Conservation (phyloP, 1,284 basidiomycete genomes). For the Naganishia albida region DNA sequence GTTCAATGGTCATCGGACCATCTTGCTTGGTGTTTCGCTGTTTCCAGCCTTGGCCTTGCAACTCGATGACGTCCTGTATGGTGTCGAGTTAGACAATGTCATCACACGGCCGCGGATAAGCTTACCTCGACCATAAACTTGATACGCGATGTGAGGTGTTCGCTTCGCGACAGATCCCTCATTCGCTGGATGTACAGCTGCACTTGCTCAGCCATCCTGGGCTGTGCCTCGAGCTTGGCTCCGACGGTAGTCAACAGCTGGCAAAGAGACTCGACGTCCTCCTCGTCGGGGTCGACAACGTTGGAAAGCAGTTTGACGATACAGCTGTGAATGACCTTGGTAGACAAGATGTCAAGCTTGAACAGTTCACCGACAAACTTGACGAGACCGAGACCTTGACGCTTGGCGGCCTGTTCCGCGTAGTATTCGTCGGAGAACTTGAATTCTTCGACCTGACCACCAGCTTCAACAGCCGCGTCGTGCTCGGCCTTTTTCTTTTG, state of each 20-base stretch:
- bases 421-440: slow-evolving; percentile 97
- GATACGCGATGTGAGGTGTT: slow-evolving; percentile 79
- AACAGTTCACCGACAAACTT: slow-evolving; percentile 97
- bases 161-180: slow-evolving; percentile 73
- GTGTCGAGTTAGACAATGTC: slow-evolving; percentile 29
- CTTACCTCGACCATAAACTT: slow-evolving; percentile 90
- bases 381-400: slow-evolving; percentile 92
- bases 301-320: slow-evolving; percentile 91
- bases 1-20: slow-evolving; percentile 84
- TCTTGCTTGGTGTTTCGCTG: slow-evolving; percentile 67
- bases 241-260: slow-evolving; percentile 90
- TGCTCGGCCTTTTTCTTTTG: slow-evolving; percentile 59
- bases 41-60: slow-evolving; percentile 80
- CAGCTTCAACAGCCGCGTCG: slow-evolving; percentile 53
- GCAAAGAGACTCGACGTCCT: slow-evolving; percentile 95
- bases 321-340: slow-evolving; percentile 94
- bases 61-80: slow-evolving; percentile 78
- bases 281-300: slow-evolving; percentile 91
- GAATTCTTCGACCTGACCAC: slow-evolving; percentile 56
- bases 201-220: slow-evolving; percentile 79
- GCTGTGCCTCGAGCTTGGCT: slow-evolving; percentile 69
- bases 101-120: slow-evolving; percentile 35
- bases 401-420: slow-evolving; percentile 92
- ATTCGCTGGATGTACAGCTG: slow-evolving; percentile 92
- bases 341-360: slow-evolving; percentile 92